These are phyloP conservation scores for Trifolium dubium DNA, from an alignment of 306 rosid genomes.

Conservation along the genomic window DNA sequence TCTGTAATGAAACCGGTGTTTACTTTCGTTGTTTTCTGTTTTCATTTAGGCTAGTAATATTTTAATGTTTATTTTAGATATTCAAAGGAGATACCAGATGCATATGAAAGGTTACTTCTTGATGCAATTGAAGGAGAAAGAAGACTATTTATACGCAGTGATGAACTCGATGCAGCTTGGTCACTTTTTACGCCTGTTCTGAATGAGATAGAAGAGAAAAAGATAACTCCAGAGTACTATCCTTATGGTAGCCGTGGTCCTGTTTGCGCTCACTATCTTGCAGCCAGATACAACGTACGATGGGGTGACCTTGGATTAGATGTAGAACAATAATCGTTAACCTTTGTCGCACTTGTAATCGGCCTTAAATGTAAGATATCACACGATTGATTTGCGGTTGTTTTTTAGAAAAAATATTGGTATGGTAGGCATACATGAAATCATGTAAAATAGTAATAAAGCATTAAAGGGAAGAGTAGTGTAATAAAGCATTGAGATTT, in stretches of 20 bases:
- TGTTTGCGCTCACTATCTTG: constrained; percentile 90
- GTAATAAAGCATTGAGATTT: constrained; percentile 41
- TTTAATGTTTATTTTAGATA: constrained; percentile 55
- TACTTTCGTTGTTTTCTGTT: not conserved
- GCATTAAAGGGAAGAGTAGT: constrained; percentile 19
- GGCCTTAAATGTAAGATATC: constrained; percentile 28
- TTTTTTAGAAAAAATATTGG: constrained; percentile 1
- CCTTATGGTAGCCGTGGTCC: constrained; percentile 94
- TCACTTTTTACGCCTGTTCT: constrained; percentile 79
- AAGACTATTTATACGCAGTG: constrained; percentile 87
- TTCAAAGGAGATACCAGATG: constrained; percentile 92
- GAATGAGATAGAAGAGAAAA: constrained; percentile 77
- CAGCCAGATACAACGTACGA: constrained; percentile 74
- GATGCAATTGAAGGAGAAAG: constrained; percentile 95
- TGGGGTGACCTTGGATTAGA: constrained; percentile 84
- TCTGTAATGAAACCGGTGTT: no score
- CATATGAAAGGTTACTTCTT: constrained; percentile 87
- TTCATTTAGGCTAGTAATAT: not conserved
- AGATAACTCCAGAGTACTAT: constrained; percentile 79
- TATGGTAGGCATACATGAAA: constrained; percentile 43
- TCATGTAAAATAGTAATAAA: constrained; percentile 39
- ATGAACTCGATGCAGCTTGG: constrained; percentile 91
- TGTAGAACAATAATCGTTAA: constrained; percentile 44
- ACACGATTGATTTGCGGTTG: constrained; percentile 8
- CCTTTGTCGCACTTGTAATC: constrained; percentile 26